These are phyloP conservation scores for Hymenoscyphus repandus DNA, from an alignment of 2,329 filamentous ascomycete genomes.

Conservation along the genomic window DNA sequence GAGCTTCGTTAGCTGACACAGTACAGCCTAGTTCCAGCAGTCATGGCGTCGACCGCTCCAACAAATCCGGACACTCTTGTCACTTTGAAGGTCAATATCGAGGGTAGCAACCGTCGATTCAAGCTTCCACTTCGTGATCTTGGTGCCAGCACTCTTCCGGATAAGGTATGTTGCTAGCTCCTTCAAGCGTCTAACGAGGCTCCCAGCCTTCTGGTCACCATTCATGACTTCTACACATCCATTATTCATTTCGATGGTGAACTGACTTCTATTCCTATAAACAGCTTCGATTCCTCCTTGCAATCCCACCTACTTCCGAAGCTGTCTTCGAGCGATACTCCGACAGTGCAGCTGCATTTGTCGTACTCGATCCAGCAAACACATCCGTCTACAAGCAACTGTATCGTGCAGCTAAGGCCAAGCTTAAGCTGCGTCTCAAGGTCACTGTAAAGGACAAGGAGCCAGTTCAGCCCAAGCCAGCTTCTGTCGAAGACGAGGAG, in stretches of 20 bases:
- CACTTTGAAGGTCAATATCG: constrained; percentile 77
- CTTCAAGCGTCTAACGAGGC: constrained; percentile 8
- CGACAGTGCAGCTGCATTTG: constrained; percentile 78
- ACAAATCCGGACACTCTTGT: constrained; percentile 63
- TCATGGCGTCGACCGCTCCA: constrained; percentile 29
- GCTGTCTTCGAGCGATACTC: constrained; percentile 87
- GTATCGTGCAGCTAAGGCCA: constrained; percentile 93
- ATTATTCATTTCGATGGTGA: constrained; percentile 14
- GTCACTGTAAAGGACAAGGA: constrained; percentile 47
- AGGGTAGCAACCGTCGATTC: constrained; percentile 73
- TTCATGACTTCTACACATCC: not conserved
- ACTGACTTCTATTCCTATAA: constrained; percentile 21
- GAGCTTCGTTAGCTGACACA: constrained; percentile 22
- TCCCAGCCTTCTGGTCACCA: constrained; percentile 9
- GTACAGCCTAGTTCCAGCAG: constrained; percentile 18
- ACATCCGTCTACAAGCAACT: constrained; percentile 90
- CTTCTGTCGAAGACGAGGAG: constrained; percentile 46
- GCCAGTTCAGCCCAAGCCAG: constrained; percentile 29
- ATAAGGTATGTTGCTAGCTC: constrained; percentile 61
- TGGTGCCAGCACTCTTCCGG: constrained; percentile 64
- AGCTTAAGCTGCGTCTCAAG: constrained; percentile 90
- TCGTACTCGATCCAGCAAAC: constrained; percentile 74
- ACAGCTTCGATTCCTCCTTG: constrained; percentile 65
- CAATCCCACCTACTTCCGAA: constrained; percentile 55
- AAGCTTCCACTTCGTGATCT: constrained; percentile 88